These are phyloP conservation scores for Hypericum androsaemum DNA, from an alignment of 345 rosid species.

Conservation along the genomic window DNA sequence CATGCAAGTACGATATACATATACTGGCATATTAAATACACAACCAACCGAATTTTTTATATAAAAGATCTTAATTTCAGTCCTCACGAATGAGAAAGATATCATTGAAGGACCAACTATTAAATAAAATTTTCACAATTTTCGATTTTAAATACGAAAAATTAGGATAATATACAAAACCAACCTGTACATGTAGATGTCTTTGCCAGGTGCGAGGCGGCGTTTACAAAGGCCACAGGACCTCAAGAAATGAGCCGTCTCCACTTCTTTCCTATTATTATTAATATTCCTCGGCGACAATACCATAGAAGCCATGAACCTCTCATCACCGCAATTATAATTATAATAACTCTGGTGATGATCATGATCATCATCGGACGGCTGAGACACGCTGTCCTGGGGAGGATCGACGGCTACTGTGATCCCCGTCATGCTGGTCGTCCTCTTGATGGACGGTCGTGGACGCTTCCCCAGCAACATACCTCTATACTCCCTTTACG, in stretches of 20 bases:
- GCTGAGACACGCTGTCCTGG: constrained; percentile 16
- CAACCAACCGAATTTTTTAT: too few species aligned
- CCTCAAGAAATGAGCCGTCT: constrained; percentile 39
- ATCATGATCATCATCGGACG: constrained; percentile 14
- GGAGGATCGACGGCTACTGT: constrained; percentile 23
- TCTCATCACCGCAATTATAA: constrained; percentile 14
- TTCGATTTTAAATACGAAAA: too few species aligned
- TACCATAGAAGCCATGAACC: constrained; percentile 29
- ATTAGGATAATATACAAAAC: background rate
- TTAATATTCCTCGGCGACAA: constrained; percentile 33
- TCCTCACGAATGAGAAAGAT: too few species aligned
- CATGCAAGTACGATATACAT: too few species aligned
- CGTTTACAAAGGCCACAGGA: constrained; percentile 70
- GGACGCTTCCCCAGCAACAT: constrained; percentile 66
- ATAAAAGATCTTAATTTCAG: too few species aligned
- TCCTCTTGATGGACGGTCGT: constrained; percentile 53
- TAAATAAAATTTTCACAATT: too few species aligned
- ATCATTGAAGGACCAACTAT: too few species aligned
- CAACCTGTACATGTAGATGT: constrained; percentile 86
- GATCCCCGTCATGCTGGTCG: constrained; percentile 63
- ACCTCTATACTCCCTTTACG: background rate
- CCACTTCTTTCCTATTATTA: constrained; percentile 1
- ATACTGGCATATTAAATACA: too few species aligned
- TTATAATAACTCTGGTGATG: background rate
- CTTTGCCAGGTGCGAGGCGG: constrained; percentile 54